These are phyloP conservation scores for Leptographium procerum DNA, from an alignment of 2,329 filamentous ascomycete genomes.

Conservation along the genomic window DNA sequence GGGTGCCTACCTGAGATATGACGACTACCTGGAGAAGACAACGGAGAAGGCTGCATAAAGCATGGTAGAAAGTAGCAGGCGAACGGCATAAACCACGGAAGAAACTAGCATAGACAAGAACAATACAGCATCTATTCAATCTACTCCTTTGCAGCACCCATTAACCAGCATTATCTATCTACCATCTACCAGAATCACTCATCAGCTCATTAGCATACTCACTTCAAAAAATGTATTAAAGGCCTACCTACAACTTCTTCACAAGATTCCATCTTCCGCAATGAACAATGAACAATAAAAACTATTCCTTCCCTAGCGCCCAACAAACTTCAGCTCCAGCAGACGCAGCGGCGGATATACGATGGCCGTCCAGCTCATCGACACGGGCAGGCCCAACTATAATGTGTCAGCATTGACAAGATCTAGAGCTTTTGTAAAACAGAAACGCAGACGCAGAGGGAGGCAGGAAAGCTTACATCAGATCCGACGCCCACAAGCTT, in stretches of 20 bases:
- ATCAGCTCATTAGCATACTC: too few relatives aligned
- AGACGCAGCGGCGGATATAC: constrained; percentile 15
- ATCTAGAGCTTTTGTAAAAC: too few relatives aligned
- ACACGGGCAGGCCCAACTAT: constrained; percentile 16
- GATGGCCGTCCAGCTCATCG: constrained; percentile 14
- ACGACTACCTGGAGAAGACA: constrained; percentile 7
- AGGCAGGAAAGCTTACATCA: constrained; percentile 5
- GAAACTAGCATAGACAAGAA: too few relatives aligned
- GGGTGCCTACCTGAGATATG: constrained; percentile 10
- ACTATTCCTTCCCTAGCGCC: neutral
- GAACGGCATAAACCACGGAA: neutral
- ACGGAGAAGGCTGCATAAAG: neutral
- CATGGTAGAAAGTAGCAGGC: too few relatives aligned
- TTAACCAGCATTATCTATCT: too few relatives aligned
- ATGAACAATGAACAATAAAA: too few relatives aligned
- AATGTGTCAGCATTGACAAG: neutral
- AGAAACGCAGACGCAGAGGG: neutral
- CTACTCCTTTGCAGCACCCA: neutral
- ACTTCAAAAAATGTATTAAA: too few relatives aligned
- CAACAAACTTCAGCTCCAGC: constrained; percentile 13
- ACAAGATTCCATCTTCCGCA: too few relatives aligned
- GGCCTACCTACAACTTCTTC: too few relatives aligned
- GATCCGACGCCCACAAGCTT: constrained; percentile 13
- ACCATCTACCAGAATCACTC: too few relatives aligned
- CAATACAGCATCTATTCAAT: too few relatives aligned